Base-by-base conservation (phyloP, 2,329 filamentous ascomycete genomes). In the Mycosphaerella sp. region DNA sequence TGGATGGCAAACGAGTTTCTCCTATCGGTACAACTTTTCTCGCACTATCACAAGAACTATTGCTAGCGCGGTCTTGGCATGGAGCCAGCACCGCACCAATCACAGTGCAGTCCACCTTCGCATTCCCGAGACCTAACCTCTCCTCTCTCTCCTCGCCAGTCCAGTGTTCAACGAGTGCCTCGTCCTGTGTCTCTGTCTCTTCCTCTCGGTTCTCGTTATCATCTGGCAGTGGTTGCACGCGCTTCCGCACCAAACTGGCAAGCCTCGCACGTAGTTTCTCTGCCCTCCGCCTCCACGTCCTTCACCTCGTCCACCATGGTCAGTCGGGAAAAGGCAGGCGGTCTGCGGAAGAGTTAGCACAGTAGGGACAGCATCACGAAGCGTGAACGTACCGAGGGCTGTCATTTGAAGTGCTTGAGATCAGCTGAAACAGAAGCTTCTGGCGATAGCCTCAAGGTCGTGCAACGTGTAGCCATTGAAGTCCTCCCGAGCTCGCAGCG, bases 1-100 rank as follows among this genome's bases (percentile, higher is more conserved):
- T 25, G 40, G 12, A 30, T 18, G 37, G 41, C 18, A 28, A 44
- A 50, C 30, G 34, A 32, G 14, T 40, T 39, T 40, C 41, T 49
- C 45, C 45, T 49, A 34, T 48, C 30, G 37, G 6, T 36, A 25
- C 37, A 49, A 49, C 36, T 49, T 49, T 49, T 49, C 45, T 35
- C 39, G 37, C 21, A 49, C 13, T 35, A 30, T 32, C 39, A 40
- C 16, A 35, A 21, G 21, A 4, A 4, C 21, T 21, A 21, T 21
- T 27, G 37, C 45, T 49, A 49, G 45, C 45, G 36, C 41, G 45
- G 17, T 27, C 25, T 28, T 13, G 16, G 18, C n/a, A 10, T 13
- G 30, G 8, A 25, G 7, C 8, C 21, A 12, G 12, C 8, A 41
- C 45, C 45, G 45, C 28, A 16, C 45, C 45, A 49, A 49, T 49